Conservation (phyloP, 441 rosid genomes). For the Pelargonium myrrhifolium region DNA sequence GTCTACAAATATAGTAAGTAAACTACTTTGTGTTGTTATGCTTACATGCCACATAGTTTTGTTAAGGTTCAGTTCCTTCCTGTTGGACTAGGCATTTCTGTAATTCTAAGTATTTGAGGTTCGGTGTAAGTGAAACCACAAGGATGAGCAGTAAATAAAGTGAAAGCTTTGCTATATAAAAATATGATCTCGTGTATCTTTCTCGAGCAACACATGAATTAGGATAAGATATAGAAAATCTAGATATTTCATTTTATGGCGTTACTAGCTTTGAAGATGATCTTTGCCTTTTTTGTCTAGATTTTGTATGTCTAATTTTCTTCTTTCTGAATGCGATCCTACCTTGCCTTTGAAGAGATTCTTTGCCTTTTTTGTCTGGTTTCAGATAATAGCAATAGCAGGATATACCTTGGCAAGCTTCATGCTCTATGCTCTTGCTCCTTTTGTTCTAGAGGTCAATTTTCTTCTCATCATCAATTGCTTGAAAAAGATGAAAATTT, state of each 20-base stretch:
- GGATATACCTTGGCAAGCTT: conserved; percentile 32
- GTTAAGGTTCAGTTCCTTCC: not conserved
- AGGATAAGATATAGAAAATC: not conserved
- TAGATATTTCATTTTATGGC: not conserved
- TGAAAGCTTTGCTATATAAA: not conserved
- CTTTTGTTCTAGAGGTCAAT: conserved; percentile 43
- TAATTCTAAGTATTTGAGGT: not conserved
- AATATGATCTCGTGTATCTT: not conserved
- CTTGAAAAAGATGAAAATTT: not conserved
- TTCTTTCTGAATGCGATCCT: not conserved
- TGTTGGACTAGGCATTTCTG: not conserved
- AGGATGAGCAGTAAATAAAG: not conserved
- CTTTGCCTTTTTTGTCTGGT: conserved; percentile 7
- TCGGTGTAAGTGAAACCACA: not conserved
- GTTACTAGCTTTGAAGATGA: too few species aligned
- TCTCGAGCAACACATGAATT: not conserved
- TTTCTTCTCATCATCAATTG: not conserved
- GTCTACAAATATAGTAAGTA: conserved; percentile 44
- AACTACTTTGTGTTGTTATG: not conserved
- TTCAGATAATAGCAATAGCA: conserved; percentile 35
- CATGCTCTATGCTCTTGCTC: conserved; percentile 33
- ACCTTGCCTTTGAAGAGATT: not conserved
- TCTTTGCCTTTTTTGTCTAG: too few species aligned
- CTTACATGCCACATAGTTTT: not conserved
- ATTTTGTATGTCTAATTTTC: too few species aligned